A percentile compares a stretch with the other conserved stretches of the same genome.
Evolutionary conservation across 768 basidiomycete species (phyloP).

Genomic region (Myochromella boudieri): DNA sequence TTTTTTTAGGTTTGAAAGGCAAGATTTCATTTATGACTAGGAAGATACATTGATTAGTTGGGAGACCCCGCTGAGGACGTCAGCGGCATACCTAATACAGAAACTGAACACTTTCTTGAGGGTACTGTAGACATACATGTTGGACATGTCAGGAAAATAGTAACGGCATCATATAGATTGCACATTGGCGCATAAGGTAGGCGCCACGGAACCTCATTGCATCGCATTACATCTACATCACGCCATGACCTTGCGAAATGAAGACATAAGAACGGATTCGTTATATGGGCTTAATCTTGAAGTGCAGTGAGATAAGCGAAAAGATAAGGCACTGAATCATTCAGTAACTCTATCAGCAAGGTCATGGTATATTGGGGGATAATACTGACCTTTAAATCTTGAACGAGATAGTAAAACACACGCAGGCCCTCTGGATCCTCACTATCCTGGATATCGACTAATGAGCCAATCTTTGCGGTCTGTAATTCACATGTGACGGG

Average conservation of each 20-base stretch:
- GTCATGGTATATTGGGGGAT: too few relatives aligned
- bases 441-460: slow-evolving; percentile 96
- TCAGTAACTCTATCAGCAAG: too few relatives aligned
- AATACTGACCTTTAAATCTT: slow-evolving; percentile 98
- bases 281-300: slow-evolving; percentile 99
- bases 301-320: slow-evolving; percentile 96
- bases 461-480: slow-evolving; percentile 97
- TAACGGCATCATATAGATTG: slow-evolving; percentile 2
- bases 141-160: slow-evolving; percentile 7
- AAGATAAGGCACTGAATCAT: slow-evolving; percentile 99
- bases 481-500: slow-evolving; percentile 33
- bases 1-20: too few relatives aligned
- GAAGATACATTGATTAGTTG: too few relatives aligned
- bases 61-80: too few relatives aligned
- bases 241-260: slow-evolving; percentile 16
- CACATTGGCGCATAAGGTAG: neutral
- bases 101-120: slow-evolving; percentile 46
- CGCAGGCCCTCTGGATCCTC: slow-evolving; percentile 97
- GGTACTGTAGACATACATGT: slow-evolving; percentile 13
- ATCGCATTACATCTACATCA: slow-evolving; percentile 9
- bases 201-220: slow-evolving; percentile 4
- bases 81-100: slow-evolving; percentile 34
- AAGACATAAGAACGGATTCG: slow-evolving; percentile 7
- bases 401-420: slow-evolving; percentile 98
- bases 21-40: too few relatives aligned